Conservation (phyloP, 306 rosid genomes). For the Purshia tridentata region DNA sequence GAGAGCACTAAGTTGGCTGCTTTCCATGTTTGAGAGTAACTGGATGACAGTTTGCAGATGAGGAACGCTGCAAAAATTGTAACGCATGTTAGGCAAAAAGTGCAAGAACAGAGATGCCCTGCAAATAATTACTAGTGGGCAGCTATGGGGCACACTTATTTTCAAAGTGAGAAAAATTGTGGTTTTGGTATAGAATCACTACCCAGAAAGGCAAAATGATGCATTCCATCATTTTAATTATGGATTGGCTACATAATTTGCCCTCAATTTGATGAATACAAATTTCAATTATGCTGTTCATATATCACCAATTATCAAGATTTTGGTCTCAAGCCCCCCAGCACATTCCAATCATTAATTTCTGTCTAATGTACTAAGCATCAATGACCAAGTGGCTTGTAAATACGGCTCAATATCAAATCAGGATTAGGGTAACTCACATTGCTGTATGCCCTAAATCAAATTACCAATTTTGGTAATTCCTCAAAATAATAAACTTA, state of each 20-base stretch:
- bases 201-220: background rate
- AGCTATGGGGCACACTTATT: background rate
- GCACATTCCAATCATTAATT: no score
- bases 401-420: background rate
- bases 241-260: background rate
- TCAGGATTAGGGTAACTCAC: background rate
- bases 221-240: background rate
- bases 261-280: background rate
- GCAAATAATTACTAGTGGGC: background rate
- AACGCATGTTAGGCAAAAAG: conserved; percentile 24
- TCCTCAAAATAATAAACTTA: background rate
- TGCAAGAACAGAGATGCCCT: conserved; percentile 10
- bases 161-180: background rate
- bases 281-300: background rate
- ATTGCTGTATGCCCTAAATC: background rate
- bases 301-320: background rate
- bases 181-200: background rate
- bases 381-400: background rate
- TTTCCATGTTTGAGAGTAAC: conserved; percentile 83
- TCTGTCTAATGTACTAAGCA: background rate
- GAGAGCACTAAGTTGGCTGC: conserved; percentile 60
- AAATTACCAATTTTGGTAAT: background rate
- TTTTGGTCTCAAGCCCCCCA: no score
- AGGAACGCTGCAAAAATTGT: conserved; percentile 55
- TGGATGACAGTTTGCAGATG: conserved; percentile 71